phyloP scores from a whole-genome alignment of 495 filamentous ascomycete genomes.

The Ramalina intermedia region DNA sequence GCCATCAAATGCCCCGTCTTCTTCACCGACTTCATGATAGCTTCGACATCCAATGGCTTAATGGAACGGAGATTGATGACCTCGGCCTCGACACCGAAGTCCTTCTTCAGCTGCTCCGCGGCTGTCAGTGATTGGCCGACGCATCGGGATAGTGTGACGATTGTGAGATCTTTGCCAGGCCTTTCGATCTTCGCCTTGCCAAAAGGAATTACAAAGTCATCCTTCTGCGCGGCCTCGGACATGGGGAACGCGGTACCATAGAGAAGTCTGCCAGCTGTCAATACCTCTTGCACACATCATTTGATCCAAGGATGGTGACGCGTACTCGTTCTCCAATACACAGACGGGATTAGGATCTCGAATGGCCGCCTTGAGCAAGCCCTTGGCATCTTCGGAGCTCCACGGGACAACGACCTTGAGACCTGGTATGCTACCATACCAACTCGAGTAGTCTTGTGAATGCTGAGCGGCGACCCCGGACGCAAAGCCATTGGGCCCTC shows the following conservation, averaged over 20 bases:
- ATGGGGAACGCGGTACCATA: constrained; percentile 92
- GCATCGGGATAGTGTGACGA: constrained; percentile 85
- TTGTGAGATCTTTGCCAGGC: constrained; percentile 85
- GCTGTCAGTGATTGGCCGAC: constrained; percentile 85
- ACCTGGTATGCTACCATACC: constrained; percentile 96
- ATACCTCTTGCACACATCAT: not conserved
- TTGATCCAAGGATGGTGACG: not conserved
- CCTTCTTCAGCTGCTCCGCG: constrained; percentile 79
- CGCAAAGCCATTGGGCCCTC: constrained; percentile 95
- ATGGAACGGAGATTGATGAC: constrained; percentile 96
- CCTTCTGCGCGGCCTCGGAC: constrained; percentile 86
- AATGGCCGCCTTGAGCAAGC: constrained; percentile 92
- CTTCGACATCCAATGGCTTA: constrained; percentile 91
- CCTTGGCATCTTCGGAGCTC: constrained; percentile 97
- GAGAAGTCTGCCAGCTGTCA: constrained; percentile 45
- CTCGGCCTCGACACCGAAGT: constrained; percentile 90
- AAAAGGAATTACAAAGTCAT: constrained; percentile 89
- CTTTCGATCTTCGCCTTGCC: constrained; percentile 99
- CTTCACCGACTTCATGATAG: constrained; percentile 91
- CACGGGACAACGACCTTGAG: constrained; percentile 93
- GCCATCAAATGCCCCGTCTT: constrained; percentile 88
- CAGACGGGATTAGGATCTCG: constrained; percentile 94
- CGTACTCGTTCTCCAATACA: constrained; percentile 88
- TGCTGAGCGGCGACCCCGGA: constrained; percentile 93
- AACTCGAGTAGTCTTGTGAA: constrained; percentile 94